Base-by-base conservation (phyloP, 345 rosid genomes). In the Tarenaya hassleriana region DNA sequence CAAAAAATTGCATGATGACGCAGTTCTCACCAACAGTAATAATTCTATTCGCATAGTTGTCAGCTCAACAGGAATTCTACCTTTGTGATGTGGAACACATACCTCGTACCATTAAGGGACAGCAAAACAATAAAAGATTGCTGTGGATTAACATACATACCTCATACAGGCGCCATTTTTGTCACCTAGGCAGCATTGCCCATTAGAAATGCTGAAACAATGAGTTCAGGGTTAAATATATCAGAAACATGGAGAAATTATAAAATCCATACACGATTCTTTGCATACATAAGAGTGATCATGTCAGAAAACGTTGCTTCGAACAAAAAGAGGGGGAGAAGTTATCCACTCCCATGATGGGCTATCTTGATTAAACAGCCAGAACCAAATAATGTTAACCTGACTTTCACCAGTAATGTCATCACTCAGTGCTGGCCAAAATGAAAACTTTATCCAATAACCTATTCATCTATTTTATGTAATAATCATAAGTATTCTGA, bases 161-260 rank as follows among this genome's bases (percentile, higher is more conserved):
- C 91, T 80, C 60, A 69, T 65, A 16, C 67, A 60, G 56, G 50
- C 45, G 37, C 62, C 71, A 58, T 62, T 67, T 53, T 40, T 60
- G 50, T 69, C 64, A 38, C 66, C 69, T 44, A 54, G 47, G 70
- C 63, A 34, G 66, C 63, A 70, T 44, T 52, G 61, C 50, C 71
- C 72, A 63, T 55, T 38, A 10, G 69, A 69, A 71, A 47, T 69
- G 49, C 97, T 82, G 84, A 71, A 66, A 21, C 56, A 62, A 39
- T 50, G 61, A 62, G 52, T 52, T 9, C 39, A 58, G 3, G 43
- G 49, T 31, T 13, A 64, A 50, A 37, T 39, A 32, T 12, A 51
- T 39, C 39, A 16, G 21, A 58, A 37, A 46, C 27, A 21, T 17
- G 24, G 35, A 65, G 40, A 47, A 48, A 33, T 16, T 39, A 49